Conservation (phyloP, 495 filamentous ascomycete species). For the Penicillium pancosmium region DNA sequence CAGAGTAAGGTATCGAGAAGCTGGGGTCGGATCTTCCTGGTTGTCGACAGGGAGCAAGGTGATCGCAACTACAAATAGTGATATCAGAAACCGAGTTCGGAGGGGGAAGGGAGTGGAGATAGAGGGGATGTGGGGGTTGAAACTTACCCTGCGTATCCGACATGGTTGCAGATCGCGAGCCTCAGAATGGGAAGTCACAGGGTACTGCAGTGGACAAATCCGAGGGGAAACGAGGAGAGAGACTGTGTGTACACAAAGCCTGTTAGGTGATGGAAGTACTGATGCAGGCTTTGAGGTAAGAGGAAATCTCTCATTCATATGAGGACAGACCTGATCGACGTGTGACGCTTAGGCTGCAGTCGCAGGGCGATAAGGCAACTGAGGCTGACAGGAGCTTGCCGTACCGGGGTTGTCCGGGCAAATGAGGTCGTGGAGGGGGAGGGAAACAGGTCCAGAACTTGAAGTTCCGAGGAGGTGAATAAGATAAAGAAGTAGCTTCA, state of each 20-base stretch:
- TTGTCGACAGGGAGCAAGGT: conserved; percentile 26
- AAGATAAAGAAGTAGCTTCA: no score
- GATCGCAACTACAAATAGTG: conserved; percentile 27
- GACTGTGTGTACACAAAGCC: not conserved
- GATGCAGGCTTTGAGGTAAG: not conserved
- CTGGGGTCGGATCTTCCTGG: conserved; percentile 20
- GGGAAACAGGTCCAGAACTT: not conserved
- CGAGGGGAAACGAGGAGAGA: not conserved
- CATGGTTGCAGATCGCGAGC: conserved; percentile 6
- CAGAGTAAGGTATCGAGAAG: conserved; percentile 37
- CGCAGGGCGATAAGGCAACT: conserved; percentile 2
- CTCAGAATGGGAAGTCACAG: not conserved
- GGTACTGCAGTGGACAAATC: not conserved
- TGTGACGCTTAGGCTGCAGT: conserved; percentile 3
- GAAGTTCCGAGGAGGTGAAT: not conserved
- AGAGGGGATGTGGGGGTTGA: not conserved
- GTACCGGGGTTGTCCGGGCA: conserved; percentile 1
- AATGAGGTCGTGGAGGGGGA: not conserved
- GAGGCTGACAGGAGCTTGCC: conserved; percentile 11
- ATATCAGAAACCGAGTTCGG: not conserved
- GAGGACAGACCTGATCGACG: not conserved
- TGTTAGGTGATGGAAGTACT: not conserved
- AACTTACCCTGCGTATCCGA: conserved; percentile 8
- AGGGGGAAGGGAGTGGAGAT: not conserved
- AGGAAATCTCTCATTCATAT: not conserved